Conservation (phyloP, 139 green algal genomes). For the Spirogloea muscicola region DNA sequence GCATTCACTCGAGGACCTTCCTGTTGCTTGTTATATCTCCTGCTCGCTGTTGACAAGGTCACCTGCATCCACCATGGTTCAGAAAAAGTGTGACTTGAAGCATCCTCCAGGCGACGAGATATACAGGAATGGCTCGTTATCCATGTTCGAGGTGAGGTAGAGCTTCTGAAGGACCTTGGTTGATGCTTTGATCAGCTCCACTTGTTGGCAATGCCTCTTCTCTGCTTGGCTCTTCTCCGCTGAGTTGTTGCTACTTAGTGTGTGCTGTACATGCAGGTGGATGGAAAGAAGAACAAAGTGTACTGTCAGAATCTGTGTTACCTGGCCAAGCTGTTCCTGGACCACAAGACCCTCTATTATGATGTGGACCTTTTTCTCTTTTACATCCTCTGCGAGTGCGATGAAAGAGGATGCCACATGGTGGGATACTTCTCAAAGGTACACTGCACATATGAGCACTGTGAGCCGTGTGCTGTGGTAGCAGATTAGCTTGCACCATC, state of each 20-base stretch:
- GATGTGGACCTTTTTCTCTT: slow-evolving; percentile 99
- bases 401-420: slow-evolving; percentile 92
- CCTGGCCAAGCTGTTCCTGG: slow-evolving; percentile 98
- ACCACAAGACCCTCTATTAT: slow-evolving; percentile 99
- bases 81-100: slow-evolving; percentile 74
- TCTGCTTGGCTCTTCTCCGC: background rate
- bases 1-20: too few species aligned
- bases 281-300: slow-evolving; percentile 85
- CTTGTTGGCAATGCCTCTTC: background rate
- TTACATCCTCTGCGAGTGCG: slow-evolving; percentile 96
- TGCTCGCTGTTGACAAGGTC: background rate
- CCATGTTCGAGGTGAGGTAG: slow-evolving; percentile 52
- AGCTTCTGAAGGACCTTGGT: background rate
- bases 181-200: background rate
- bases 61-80: background rate
- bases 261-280: slow-evolving; percentile 55
- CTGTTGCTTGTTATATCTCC: slow-evolving; percentile 4
- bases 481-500: too few species aligned
- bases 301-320: slow-evolving; percentile 98
- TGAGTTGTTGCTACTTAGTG: background rate
- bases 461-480: too few species aligned
- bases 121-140: slow-evolving; percentile 66
- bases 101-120: slow-evolving; percentile 97
- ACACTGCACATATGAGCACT: too few species aligned
- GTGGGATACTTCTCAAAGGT: slow-evolving; percentile 81